phyloP scores from a whole-genome alignment of 2,329 filamentous ascomycete genomes.

The Bipolaris oryzae region DNA sequence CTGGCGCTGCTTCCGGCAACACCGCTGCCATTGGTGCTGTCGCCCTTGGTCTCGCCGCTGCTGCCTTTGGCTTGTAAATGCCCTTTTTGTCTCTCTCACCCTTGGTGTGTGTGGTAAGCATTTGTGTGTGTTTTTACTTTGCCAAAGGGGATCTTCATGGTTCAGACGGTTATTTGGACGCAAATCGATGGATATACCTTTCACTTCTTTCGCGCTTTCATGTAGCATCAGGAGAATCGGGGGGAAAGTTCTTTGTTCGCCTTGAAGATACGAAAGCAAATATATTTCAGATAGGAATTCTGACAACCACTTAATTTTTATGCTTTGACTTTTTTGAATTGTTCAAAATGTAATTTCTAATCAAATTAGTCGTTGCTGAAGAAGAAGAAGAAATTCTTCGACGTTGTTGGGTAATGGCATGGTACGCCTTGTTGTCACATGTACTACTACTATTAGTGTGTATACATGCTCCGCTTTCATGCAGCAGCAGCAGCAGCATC shows the following conservation, averaged over 20 bases:
- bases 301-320: not conserved
- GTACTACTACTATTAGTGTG: not conserved
- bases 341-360: not conserved
- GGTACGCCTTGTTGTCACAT: not conserved
- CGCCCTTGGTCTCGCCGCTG: not conserved
- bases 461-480: not conserved
- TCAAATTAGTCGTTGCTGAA: no score
- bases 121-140: no score
- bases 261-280: not conserved
- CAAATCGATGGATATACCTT: no score
- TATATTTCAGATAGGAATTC: not conserved
- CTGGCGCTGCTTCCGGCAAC: conserved; percentile 12
- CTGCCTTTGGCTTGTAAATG: conserved; percentile 32
- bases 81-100: not conserved
- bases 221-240: no score
- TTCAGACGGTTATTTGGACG: no score
- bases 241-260: no score
- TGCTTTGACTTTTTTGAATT: not conserved
- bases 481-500: conserved; percentile 36
- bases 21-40: conserved; percentile 23
- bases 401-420: not conserved
- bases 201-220: no score
- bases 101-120: not conserved
- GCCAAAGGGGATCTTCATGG: no score
- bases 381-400: no score